Conservation (phyloP, 306 rosid genomes). For the Trichosanthes truncata region DNA sequence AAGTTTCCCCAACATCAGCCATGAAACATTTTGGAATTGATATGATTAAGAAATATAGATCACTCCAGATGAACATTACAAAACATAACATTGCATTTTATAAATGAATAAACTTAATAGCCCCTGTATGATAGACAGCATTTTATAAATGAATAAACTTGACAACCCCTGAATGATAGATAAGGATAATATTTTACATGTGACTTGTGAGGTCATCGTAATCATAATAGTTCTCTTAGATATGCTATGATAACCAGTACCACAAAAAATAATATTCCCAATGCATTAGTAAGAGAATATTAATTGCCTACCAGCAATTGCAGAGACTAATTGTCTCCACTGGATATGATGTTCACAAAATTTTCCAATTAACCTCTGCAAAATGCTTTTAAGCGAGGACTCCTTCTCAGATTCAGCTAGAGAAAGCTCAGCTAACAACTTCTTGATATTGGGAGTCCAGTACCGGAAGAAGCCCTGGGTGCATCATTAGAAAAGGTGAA, state of each 20-base stretch:
- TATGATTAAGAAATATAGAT: not conserved
- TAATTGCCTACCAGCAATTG: slow-evolving; percentile 55
- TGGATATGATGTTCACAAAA: slow-evolving; percentile 65
- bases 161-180: not conserved
- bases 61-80: not conserved
- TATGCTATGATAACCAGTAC: not conserved
- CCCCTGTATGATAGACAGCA: not conserved
- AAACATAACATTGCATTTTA: not conserved
- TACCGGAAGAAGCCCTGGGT: slow-evolving; percentile 82
- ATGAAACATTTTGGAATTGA: slow-evolving; percentile 5
- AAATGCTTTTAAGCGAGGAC: slow-evolving; percentile 57
- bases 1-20: slow-evolving; percentile 26
- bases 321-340: slow-evolving; percentile 80
- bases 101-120: not conserved
- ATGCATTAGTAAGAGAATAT: slow-evolving; percentile 1
- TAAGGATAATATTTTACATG: not conserved
- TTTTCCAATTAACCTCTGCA: slow-evolving; percentile 66
- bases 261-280: not conserved
- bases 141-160: not conserved
- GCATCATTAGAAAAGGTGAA: slow-evolving; percentile 20
- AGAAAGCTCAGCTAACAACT: slow-evolving; percentile 47
- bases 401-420: slow-evolving; percentile 72
- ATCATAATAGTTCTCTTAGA: not conserved
- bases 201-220: not conserved
- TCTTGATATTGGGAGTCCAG: slow-evolving; percentile 79